These are phyloP conservation scores for Aureobasidium melanogenum DNA, from an alignment of 2,329 filamentous ascomycete genomes.

Conservation along the genomic window DNA sequence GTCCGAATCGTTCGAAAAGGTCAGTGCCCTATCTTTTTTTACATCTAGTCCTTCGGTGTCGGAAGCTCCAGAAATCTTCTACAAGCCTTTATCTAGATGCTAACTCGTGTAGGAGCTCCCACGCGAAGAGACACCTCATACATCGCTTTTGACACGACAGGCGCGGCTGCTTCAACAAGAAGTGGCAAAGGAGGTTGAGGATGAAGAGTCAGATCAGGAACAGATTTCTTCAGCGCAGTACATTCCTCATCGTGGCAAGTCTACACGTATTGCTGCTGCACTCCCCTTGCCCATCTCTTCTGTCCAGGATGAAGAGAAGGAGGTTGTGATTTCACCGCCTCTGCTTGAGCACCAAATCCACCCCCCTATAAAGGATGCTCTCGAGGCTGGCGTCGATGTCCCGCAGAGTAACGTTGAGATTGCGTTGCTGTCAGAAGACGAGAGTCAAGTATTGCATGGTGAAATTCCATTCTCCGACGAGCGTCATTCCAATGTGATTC, in stretches of 20 bases:
- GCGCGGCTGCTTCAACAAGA: conserved; percentile 11
- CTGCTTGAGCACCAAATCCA: neutral
- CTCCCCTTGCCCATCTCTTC: neutral
- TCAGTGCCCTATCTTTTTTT: neutral
- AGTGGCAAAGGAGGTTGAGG: conserved; percentile 30
- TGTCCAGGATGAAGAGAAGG: conserved; percentile 11
- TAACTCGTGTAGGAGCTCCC: neutral
- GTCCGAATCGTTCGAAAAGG: neutral
- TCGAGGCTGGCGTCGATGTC: conserved; percentile 9
- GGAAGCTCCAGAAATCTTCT: neutral
- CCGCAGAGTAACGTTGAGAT: conserved; percentile 49
- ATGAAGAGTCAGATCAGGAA: conserved; percentile 65
- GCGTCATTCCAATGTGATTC: conserved; percentile 18
- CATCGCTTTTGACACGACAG: conserved; percentile 5
- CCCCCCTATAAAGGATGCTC: neutral
- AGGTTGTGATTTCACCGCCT: neutral
- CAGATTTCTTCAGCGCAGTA: conserved; percentile 84
- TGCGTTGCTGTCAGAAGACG: conserved; percentile 50
- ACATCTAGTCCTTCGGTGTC: neutral
- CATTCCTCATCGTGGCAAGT: conserved; percentile 56
- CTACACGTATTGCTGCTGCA: neutral
- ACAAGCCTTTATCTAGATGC: neutral
- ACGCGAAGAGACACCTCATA: neutral
- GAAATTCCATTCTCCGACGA: conserved; percentile 40
- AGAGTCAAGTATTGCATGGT: conserved; percentile 53